Percentiles rank a stretch among this genome's conserved stretches.
These are phyloP conservation scores for Massospora cicadina DNA, from an alignment of 371 early-diverging fungal genomes.

Conservation along the genomic window DNA sequence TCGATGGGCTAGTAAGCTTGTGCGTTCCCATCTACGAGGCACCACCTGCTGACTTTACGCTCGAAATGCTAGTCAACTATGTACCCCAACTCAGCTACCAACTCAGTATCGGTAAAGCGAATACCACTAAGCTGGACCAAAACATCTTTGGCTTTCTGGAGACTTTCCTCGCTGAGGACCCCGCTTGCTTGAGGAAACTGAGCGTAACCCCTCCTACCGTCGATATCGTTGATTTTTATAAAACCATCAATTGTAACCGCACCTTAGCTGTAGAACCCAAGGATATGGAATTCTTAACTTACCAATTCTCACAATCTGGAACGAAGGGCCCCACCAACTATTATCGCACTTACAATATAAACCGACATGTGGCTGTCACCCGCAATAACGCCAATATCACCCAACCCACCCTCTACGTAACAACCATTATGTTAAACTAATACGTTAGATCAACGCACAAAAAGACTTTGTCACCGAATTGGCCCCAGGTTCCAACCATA, in stretches of 20 bases:
- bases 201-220: background rate
- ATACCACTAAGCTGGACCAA: background rate
- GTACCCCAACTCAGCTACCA: background rate
- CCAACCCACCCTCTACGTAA: background rate
- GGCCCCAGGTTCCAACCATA: too few species aligned
- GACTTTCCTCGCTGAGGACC: background rate
- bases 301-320: background rate
- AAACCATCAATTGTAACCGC: background rate
- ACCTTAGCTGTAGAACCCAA: background rate
- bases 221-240: background rate
- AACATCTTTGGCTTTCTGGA: background rate
- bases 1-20: background rate
- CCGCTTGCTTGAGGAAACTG: background rate
- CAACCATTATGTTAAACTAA: too few species aligned
- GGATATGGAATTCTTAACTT: background rate
- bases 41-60: background rate
- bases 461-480: too few species aligned
- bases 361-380: background rate
- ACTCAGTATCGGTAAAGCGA: background rate
- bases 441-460: too few species aligned
- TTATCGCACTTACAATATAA: background rate
- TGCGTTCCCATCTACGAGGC: background rate
- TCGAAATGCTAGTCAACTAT: background rate
- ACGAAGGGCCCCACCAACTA: background rate
- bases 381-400: background rate